Evolutionary conservation across 352 stramenopile species (phyloP).

Genomic region (Pythium aquatile): DNA sequence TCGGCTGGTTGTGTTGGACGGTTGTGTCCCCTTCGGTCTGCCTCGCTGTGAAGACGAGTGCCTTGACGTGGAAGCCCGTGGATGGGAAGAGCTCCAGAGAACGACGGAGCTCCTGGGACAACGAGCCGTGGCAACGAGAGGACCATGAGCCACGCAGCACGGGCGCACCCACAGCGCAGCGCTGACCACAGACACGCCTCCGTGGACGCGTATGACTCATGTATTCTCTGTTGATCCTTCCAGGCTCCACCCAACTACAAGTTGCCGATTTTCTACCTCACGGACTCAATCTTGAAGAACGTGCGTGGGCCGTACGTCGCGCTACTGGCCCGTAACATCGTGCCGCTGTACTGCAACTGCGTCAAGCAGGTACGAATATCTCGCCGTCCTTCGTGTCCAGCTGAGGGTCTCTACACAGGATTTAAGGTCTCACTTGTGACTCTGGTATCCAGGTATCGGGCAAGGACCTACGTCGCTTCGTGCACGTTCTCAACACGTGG

Average conservation of each 20-base stretch:
- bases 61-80: too few relatives aligned
- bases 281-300: constrained; percentile 90
- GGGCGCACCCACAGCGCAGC: neutral
- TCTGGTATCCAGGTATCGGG: constrained; percentile 47
- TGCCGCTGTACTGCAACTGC: constrained; percentile 85
- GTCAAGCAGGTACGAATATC: constrained; percentile 57
- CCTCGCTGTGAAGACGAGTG: neutral
- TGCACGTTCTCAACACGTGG: constrained; percentile 87
- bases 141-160: neutral
- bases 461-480: constrained; percentile 81
- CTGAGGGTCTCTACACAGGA: neutral
- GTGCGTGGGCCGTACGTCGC: constrained; percentile 67
- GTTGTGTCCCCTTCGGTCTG: neutral
- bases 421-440: neutral
- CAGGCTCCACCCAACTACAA: constrained; percentile 80
- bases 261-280: constrained; percentile 89
- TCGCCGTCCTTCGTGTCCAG: neutral
- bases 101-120: neutral
- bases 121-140: neutral
- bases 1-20: neutral
- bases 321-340: constrained; percentile 70
- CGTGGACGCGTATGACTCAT: neutral
- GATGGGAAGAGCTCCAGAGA: neutral
- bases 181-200: neutral
- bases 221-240: neutral